Percentiles rank a stretch among this genome's conserved stretches.
Conservation (phyloP, 1,284 basidiomycete species). For the Boletus hoseneyae region DNA sequence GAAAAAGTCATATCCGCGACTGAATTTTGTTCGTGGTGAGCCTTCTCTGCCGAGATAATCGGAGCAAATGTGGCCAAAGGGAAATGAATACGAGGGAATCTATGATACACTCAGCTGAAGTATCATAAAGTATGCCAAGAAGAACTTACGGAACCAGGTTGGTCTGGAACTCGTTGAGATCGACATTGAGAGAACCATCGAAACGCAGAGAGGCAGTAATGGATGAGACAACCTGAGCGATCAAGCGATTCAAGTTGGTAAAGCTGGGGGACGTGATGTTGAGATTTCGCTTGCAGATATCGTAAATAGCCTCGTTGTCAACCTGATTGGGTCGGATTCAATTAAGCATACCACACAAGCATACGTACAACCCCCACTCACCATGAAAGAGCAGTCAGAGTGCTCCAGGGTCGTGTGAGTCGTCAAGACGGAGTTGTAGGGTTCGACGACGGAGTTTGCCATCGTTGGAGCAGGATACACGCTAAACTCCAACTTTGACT, state of each 20-base stretch:
- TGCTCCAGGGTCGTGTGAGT: conserved; percentile 99
- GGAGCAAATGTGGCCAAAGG: conserved; percentile 89
- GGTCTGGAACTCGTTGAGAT: conserved; percentile 92
- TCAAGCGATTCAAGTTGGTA: conserved; percentile 86
- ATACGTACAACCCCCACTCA: conserved; percentile 30
- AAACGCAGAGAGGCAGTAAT: conserved; percentile 72
- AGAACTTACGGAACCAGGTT: conserved; percentile 72
- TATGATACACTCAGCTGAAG: conserved; percentile 33
- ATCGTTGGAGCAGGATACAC: conserved; percentile 96
- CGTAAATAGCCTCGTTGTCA: conserved; percentile 94
- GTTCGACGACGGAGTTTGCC: conserved; percentile 97
- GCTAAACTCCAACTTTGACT: conserved; percentile 98
- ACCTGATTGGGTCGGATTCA: conserved; percentile 45
- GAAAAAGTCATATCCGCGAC: conserved; percentile 94
- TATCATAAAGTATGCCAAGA: conserved; percentile 3
- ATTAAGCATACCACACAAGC: conserved; percentile 1
- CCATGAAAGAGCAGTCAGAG: conserved; percentile 99
- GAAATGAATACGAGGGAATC: conserved; percentile 84
- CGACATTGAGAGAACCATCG: conserved; percentile 88
- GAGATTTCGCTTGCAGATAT: conserved; percentile 91
- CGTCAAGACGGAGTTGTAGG: conserved; percentile 98
- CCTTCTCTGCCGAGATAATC: conserved; percentile 77
- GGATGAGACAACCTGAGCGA: conserved; percentile 88
- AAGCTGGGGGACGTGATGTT: conserved; percentile 78
- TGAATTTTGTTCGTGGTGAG: conserved; percentile 90